Percentiles rank a stretch among this genome's conserved stretches.
These are phyloP conservation scores for Tylopilus balloui DNA, from an alignment of 768 basidiomycete genomes.

Conservation along the genomic window DNA sequence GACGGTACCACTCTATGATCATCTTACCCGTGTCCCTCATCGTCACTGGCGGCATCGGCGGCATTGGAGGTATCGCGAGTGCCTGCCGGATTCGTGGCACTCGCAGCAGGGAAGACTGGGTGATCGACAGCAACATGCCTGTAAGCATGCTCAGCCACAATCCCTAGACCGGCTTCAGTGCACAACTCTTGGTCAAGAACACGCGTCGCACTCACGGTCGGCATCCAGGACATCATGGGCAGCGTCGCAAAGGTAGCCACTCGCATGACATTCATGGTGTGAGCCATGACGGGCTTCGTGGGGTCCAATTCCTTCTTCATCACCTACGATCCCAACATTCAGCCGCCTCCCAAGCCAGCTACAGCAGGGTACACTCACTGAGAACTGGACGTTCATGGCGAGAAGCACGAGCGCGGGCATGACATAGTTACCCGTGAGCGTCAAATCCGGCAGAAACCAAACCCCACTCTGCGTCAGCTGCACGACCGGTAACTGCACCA, in stretches of 20 bases:
- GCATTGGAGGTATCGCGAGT: conserved; percentile 32
- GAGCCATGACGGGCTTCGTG: conserved; percentile 51
- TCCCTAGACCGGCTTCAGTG: conserved; percentile 37
- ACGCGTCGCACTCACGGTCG: conserved; percentile 50
- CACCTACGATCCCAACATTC: conserved; percentile 27
- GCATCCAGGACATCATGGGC: conserved; percentile 54
- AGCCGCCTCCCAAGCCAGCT: not conserved
- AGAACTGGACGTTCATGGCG: conserved; percentile 65
- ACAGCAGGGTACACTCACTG: conserved; percentile 40
- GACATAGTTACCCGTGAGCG: conserved; percentile 71
- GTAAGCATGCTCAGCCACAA: conserved; percentile 55
- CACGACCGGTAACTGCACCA: conserved; percentile 67
- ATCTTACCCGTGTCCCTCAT: conserved; percentile 25
- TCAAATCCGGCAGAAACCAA: conserved; percentile 70
- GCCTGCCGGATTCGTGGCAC: conserved; percentile 37
- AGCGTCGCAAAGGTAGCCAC: conserved; percentile 49
- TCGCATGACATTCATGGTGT: conserved; percentile 65
- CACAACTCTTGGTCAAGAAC: no score
- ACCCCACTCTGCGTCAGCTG: conserved; percentile 78
- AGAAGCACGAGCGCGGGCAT: conserved; percentile 59
- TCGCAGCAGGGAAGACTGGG: conserved; percentile 47
- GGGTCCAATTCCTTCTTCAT: conserved; percentile 53
- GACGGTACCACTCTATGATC: conserved; percentile 21
- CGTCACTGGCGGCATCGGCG: conserved; percentile 19
- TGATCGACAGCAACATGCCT: conserved; percentile 41